Conservation (phyloP, 176 grass and related monocot species). For the Puya raimondii region DNA sequence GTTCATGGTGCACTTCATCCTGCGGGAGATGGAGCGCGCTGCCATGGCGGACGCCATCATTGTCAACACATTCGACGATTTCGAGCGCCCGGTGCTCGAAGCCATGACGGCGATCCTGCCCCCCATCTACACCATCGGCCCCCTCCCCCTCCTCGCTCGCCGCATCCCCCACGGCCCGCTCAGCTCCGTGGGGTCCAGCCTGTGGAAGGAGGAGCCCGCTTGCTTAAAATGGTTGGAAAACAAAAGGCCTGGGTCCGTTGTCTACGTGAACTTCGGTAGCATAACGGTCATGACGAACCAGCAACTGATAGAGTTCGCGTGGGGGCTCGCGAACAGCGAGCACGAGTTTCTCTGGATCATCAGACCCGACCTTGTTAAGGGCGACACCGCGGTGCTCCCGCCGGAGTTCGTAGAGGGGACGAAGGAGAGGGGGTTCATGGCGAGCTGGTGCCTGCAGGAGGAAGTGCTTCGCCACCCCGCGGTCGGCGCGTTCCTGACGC, state of each 20-base stretch:
- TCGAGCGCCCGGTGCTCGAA: slow-evolving; percentile 38
- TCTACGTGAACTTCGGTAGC: slow-evolving; percentile 90
- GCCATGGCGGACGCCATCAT: slow-evolving; percentile 39
- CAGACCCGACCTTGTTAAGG: slow-evolving; percentile 54
- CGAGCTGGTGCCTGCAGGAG: slow-evolving; percentile 59
- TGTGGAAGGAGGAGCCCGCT: slow-evolving; percentile 53
- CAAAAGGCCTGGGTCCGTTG: slow-evolving; percentile 31
- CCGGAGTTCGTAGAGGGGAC: slow-evolving; percentile 32
- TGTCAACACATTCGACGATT: slow-evolving; percentile 53
- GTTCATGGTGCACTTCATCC: slow-evolving; percentile 39
- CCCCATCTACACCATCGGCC: slow-evolving; percentile 38
- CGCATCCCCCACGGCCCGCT: slow-evolving; percentile 17
- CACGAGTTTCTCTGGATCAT: slow-evolving; percentile 56
- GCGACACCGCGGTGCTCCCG: slow-evolving; percentile 33
- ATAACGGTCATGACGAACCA: slow-evolving; percentile 36
- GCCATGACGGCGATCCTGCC: slow-evolving; percentile 37
- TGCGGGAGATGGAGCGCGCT: slow-evolving; percentile 27
- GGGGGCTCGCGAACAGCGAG: slow-evolving; percentile 50
- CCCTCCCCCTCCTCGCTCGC: slow-evolving; percentile 29
- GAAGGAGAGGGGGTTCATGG: slow-evolving; percentile 28
- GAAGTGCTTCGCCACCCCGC: slow-evolving; percentile 39
- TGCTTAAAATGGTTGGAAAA: slow-evolving; percentile 51
- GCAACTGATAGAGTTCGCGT: slow-evolving; percentile 55
- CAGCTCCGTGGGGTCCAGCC: slow-evolving; percentile 31
- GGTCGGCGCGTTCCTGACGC: slow-evolving; percentile 55